Percentiles rank a stretch among this genome's conserved stretches.
These are phyloP conservation scores for Teratosphaeria nubilosa DNA, from an alignment of 2,329 filamentous ascomycete genomes.

Conservation along the genomic window DNA sequence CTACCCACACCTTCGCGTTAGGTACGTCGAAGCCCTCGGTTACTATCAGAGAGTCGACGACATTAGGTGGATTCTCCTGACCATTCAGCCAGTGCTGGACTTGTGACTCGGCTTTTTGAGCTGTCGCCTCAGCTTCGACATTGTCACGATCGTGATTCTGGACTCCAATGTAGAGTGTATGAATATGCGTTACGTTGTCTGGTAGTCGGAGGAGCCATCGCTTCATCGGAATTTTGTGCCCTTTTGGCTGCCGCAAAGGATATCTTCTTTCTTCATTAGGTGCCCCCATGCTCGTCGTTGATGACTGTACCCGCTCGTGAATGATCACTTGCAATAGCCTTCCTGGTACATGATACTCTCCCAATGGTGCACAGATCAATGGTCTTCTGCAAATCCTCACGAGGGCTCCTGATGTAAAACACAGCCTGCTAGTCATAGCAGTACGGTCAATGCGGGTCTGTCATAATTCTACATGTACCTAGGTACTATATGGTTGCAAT, in stretches of 20 bases:
- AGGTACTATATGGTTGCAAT: background rate
- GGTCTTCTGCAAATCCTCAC: no score
- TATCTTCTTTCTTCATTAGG: background rate
- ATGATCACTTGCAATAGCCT: no score
- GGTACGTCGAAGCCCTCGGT: slow-evolving; percentile 20
- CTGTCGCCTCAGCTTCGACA: slow-evolving; percentile 3
- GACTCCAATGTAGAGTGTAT: slow-evolving; percentile 25
- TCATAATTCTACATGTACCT: background rate
- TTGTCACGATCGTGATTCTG: slow-evolving; percentile 16
- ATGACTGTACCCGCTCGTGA: background rate
- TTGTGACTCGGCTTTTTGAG: slow-evolving; percentile 11
- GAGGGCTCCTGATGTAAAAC: no score
- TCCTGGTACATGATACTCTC: no score
- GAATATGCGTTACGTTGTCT: slow-evolving; percentile 13
- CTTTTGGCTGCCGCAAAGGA: slow-evolving; percentile 20
- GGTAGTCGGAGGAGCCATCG: slow-evolving; percentile 23
- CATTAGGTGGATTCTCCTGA: background rate
- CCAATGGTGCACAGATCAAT: no score
- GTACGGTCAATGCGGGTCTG: no score
- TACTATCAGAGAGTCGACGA: slow-evolving; percentile 22
- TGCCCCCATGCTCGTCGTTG: background rate
- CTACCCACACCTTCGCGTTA: slow-evolving; percentile 22
- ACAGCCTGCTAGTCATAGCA: no score
- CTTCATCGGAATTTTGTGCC: slow-evolving; percentile 25
- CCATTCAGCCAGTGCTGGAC: slow-evolving; percentile 10